phyloP scores from a whole-genome alignment of 495 filamentous ascomycete species.

The Penicillium alfredii region DNA sequence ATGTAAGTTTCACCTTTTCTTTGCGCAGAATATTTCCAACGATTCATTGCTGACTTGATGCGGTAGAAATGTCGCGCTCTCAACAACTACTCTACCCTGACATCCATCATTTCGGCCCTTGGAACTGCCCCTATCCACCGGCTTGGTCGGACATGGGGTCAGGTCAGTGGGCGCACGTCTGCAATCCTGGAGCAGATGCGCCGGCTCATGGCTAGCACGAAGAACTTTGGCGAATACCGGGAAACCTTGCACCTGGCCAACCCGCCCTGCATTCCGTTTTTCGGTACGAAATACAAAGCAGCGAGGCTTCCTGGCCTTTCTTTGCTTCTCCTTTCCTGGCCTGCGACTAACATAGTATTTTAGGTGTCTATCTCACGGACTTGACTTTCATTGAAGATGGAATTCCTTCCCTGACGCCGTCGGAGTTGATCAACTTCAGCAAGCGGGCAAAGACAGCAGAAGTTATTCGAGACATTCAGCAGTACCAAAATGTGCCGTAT shows the following conservation, averaged over 20 bases:
- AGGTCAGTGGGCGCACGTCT: conserved; percentile 78
- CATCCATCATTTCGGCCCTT: conserved; percentile 96
- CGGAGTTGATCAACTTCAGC: conserved; percentile 94
- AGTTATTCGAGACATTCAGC: conserved; percentile 95
- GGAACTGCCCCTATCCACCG: conserved; percentile 92
- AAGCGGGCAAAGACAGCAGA: conserved; percentile 97
- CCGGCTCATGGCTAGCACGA: conserved; percentile 91
- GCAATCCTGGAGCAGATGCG: conserved; percentile 83
- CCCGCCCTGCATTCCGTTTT: conserved; percentile 96
- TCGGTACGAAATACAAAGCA: conserved; percentile 59
- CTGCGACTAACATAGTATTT: conserved; percentile 11
- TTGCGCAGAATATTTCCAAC: no score
- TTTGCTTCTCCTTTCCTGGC: background rate
- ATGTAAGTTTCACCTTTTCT: conserved; percentile 46
- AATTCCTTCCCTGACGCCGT: conserved; percentile 91
- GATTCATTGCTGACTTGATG: conserved; percentile 5
- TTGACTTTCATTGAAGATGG: conserved; percentile 98
- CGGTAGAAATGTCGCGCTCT: conserved; percentile 81
- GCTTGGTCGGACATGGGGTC: conserved; percentile 88
- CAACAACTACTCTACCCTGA: conserved; percentile 97
- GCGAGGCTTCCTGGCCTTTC: background rate
- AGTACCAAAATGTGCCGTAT: conserved; percentile 96
- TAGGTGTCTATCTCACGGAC: conserved; percentile 95
- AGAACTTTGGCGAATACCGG: conserved; percentile 96
- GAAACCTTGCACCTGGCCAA: conserved; percentile 88